phyloP scores from a whole-genome alignment of 164 flowering plant species.

The Vitis cinerea region DNA sequence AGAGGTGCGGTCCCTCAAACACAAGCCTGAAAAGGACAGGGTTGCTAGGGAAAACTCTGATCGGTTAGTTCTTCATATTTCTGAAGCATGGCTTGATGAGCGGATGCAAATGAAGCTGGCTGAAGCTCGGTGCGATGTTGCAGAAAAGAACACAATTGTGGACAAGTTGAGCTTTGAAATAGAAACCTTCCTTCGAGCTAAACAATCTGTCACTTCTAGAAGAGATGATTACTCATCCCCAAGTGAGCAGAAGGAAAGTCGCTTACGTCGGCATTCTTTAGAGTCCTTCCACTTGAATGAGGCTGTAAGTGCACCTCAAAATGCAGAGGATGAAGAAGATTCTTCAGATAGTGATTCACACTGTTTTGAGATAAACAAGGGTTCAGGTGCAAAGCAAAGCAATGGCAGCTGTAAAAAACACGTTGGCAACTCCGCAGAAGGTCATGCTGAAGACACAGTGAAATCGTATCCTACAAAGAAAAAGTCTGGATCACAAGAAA shows the following conservation, averaged over 20 bases:
- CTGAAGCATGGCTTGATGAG: slow-evolving; percentile 94
- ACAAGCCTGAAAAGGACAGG: slow-evolving; percentile 35
- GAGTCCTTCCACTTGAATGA: slow-evolving; percentile 66
- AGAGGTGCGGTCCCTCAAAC: slow-evolving; percentile 45
- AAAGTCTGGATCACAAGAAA: slow-evolving; percentile 25
- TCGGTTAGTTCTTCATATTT: slow-evolving; percentile 61
- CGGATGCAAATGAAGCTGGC: slow-evolving; percentile 66
- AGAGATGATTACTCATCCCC: slow-evolving; percentile 1
- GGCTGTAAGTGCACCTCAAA: slow-evolving; percentile 61
- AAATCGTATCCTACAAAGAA: slow-evolving; percentile 31
- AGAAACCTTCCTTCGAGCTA: slow-evolving; percentile 65
- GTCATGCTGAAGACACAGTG: slow-evolving; percentile 16
- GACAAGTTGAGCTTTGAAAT: slow-evolving; percentile 65
- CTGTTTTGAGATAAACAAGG: slow-evolving; percentile 38
- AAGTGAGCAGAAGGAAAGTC: slow-evolving; percentile 17
- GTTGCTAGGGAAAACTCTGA: slow-evolving; percentile 32
- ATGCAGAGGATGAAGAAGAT: slow-evolving; percentile 50
- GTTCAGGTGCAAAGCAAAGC: slow-evolving; percentile 15
- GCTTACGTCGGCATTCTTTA: slow-evolving; percentile 40
- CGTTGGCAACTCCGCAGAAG: slow-evolving; percentile 16
- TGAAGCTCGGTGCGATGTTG: slow-evolving; percentile 27
- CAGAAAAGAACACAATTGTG: slow-evolving; percentile 41
- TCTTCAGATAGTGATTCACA: slow-evolving; percentile 38
- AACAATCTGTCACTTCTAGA: slow-evolving; percentile 16
- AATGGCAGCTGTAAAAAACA: slow-evolving; percentile 23